Base-by-base conservation (phyloP, 2,329 filamentous ascomycete genomes). In the Talaromyces funiculosus region DNA sequence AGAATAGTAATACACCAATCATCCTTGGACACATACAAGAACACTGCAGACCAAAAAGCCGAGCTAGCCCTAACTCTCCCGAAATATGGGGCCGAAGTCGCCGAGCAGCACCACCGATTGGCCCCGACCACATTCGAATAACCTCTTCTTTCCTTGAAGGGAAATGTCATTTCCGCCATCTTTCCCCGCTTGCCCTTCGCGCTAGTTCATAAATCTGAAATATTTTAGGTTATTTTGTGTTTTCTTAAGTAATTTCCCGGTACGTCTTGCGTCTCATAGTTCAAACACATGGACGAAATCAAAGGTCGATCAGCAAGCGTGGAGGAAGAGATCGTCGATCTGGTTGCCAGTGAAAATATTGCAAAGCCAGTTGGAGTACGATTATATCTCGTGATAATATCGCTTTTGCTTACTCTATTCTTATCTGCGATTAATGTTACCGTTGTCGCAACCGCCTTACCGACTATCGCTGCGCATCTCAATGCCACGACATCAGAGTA, bases 401-500 rank as follows among this genome's bases (percentile, higher is more conserved):
- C 56, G 16, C 22, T 59, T 2, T 40, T 59, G 7, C 35, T 53
- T 49, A 59, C 63, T 12, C 49, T 64, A 29, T 66, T 67, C 42
- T 33, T 69, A 20, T 60, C 66, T 8, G 67, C 68, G 3, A 61
- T 70, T 5, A 67, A 70, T 51, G 43, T 63, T 35, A 83, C 82
- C 1, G 84, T 84, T 64, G 76, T 85, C 43, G 81, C 82, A 0
- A 84, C 83, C 10, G 82, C 83, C 2, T 67, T 85, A 0, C 83
- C 83, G 0, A 82, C 81, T 4, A 85, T 85, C 57, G 75, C 76
- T 33, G 73, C 77, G 62, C 72, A 82, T 35, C 82, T 84, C 67
- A 70, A 81, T 18, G 80, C 79, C 6, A 72, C 75, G 3, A 69
- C 64, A 16, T 59, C 57, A 18, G 16, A 51, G 24, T 83, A 82